Conservation (phyloP, 768 basidiomycete species). For the Leccinum subgranulosum region DNA sequence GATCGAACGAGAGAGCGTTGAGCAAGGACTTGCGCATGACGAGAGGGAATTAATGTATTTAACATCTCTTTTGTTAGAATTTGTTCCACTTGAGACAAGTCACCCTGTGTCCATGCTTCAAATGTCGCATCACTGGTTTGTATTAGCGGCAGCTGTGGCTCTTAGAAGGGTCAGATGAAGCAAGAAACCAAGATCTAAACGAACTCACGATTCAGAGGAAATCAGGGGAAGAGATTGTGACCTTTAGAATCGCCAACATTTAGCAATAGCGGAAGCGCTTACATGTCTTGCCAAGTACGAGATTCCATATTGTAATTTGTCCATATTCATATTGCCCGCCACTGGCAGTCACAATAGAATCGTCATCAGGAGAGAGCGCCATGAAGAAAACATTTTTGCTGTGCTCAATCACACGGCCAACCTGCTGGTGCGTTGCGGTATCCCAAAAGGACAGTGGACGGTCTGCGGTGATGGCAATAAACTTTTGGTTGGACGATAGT, state of each 20-base stretch:
- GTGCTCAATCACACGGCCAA: not conserved
- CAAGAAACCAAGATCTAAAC: accelerated
- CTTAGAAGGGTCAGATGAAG: not conserved
- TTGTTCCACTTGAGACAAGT: not conserved
- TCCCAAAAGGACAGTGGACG: not conserved
- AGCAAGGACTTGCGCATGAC: not conserved
- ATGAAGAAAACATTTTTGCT: not conserved
- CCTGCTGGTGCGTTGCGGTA: not conserved
- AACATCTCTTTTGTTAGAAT: not conserved
- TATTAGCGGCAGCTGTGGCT: not conserved
- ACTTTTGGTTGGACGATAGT: not conserved
- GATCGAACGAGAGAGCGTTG: not conserved
- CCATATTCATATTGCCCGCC: not conserved
- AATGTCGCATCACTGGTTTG: not conserved
- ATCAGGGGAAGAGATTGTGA: too few relatives aligned
- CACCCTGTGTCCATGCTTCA: not conserved
- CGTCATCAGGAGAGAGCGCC: not conserved
- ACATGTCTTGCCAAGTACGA: not conserved
- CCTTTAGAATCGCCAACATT: not conserved
- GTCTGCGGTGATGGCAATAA: not conserved
- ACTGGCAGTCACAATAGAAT: not conserved
- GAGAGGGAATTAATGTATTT: not conserved
- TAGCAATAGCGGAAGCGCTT: not conserved
- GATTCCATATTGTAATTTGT: not conserved
- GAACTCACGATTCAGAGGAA: not conserved